Percentiles rank a stretch among this genome's conserved stretches.
Conservation (phyloP, 176 grass and related monocot species). For the Poa annua region DNA sequence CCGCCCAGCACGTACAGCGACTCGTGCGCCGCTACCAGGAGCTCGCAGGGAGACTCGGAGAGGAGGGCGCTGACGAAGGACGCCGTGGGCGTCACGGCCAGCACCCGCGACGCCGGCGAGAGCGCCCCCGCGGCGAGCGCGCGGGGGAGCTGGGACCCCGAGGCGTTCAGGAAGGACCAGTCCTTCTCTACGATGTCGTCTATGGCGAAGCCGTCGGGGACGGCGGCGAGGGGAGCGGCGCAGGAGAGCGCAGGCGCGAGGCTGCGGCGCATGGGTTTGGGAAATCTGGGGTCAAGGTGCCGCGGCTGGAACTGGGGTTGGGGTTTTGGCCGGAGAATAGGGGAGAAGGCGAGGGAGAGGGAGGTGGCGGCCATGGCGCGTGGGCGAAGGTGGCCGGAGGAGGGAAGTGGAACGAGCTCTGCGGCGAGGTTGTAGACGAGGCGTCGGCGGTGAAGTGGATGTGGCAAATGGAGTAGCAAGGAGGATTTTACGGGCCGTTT, state of each 20-base stretch:
- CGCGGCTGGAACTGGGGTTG: background rate
- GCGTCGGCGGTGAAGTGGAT: background rate
- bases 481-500: background rate
- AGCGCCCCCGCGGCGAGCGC: constrained; percentile 56
- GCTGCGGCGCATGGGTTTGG: constrained; percentile 36
- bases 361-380: constrained; percentile 42
- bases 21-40: constrained; percentile 77
- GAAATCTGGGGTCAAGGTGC: background rate
- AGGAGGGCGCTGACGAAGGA: constrained; percentile 62
- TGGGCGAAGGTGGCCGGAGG: constrained; percentile 15
- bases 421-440: background rate
- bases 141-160: constrained; percentile 22
- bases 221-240: constrained; percentile 22
- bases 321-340: constrained; percentile 10
- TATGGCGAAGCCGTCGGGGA: constrained; percentile 50
- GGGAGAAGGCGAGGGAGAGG: constrained; percentile 45
- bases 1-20: constrained; percentile 77
- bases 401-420: background rate
- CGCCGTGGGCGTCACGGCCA: constrained; percentile 65
- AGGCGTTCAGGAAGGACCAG: constrained; percentile 77
- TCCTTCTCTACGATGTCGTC: constrained; percentile 79
- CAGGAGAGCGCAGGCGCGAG: background rate
- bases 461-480: background rate
- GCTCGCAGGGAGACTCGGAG: constrained; percentile 56
- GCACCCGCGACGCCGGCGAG: constrained; percentile 55